Evolutionary conservation across 2,329 filamentous ascomycete genomes (phyloP).

Genomic region (Talaromyces sp.): DNA sequence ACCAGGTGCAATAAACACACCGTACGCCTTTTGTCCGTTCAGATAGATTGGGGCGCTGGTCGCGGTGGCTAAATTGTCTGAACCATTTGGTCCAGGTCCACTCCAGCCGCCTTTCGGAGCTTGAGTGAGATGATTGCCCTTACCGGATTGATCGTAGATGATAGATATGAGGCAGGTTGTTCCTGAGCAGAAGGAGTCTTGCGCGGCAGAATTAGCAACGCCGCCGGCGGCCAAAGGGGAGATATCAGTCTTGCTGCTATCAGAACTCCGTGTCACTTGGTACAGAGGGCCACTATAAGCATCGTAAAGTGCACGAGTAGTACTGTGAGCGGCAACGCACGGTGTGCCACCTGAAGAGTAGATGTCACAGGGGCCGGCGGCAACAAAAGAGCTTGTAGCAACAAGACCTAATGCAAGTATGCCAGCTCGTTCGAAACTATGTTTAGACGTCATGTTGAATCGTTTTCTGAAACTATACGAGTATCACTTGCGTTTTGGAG

Average conservation of each 20-base stretch:
- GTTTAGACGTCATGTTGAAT: neutral
- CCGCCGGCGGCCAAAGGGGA: neutral
- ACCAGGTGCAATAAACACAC: conserved; percentile 11
- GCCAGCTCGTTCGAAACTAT: neutral
- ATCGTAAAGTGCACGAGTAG: conserved; percentile 7
- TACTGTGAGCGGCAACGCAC: conserved; percentile 12
- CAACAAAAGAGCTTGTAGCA: neutral
- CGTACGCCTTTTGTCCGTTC: conserved; percentile 11
- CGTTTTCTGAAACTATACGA: neutral
- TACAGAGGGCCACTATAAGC: conserved; percentile 6
- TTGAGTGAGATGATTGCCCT: conserved; percentile 9
- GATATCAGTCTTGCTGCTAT: neutral
- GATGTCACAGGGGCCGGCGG: conserved; percentile 10
- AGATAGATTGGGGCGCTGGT: neutral
- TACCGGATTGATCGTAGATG: conserved; percentile 13
- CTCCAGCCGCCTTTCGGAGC: neutral
- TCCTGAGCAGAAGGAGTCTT: conserved; percentile 7
- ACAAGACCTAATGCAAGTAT: conserved; percentile 3
- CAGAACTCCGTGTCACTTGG: conserved; percentile 1
- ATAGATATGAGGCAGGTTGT: conserved; percentile 12
- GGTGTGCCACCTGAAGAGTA: conserved; percentile 12
- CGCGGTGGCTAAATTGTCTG: conserved; percentile 6
- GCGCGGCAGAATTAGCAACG: conserved; percentile 1
- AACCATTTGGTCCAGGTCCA: conserved; percentile 1
- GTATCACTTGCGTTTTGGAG: neutral